Percentiles rank a stretch among this genome's conserved stretches.
Conservation (phyloP, 1,139 yeast genomes). For the Geotrichum candidum region DNA sequence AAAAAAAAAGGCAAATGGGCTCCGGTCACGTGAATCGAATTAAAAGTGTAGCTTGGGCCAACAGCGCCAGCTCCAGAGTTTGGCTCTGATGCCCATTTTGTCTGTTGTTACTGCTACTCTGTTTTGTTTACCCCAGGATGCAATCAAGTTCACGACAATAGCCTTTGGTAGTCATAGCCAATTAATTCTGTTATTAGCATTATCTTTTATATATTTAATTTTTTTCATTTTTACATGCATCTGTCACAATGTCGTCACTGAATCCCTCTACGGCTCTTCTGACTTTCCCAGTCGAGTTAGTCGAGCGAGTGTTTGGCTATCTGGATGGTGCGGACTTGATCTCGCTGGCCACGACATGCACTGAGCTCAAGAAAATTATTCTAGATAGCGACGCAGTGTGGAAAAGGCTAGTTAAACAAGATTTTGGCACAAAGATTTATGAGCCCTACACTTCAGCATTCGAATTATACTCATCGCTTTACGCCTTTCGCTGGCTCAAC, state of each 20-base stretch:
- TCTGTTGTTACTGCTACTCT: not conserved
- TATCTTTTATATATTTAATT: too few relatives aligned
- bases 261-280: not conserved
- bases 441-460: conserved; percentile 22
- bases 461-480: conserved; percentile 18
- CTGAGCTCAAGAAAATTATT: conserved; percentile 17
- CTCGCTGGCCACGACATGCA: conserved; percentile 23
- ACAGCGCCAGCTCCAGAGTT: not conserved
- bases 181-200: not conserved
- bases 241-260: not conserved
- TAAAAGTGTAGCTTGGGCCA: too few relatives aligned
- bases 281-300: conserved; percentile 27
- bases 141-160: not conserved
- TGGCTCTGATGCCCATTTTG: not conserved
- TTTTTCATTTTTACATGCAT: not conserved
- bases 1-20: not conserved
- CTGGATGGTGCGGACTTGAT: conserved; percentile 25
- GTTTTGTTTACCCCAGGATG: not conserved
- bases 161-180: not conserved
- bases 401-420: conserved; percentile 19
- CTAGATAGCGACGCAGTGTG: conserved; percentile 23
- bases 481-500: conserved; percentile 26
- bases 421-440: conserved; percentile 10
- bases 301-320: conserved; percentile 20
- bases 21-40: not conserved